These are phyloP conservation scores for Macaranga tanarius DNA, from an alignment of 441 rosid genomes.

Conservation along the genomic window DNA sequence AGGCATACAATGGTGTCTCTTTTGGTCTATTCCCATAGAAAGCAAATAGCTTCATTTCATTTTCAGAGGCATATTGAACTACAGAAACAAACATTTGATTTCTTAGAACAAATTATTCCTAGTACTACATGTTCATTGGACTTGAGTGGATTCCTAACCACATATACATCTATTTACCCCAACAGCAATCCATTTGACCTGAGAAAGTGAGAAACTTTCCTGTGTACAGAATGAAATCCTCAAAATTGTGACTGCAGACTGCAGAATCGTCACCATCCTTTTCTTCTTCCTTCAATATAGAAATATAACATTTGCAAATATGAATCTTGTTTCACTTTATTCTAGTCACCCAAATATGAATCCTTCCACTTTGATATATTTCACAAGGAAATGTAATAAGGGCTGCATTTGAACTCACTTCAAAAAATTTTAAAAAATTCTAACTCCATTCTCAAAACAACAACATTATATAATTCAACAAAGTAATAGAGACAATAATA, in stretches of 20 bases:
- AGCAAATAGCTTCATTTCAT: background rate
- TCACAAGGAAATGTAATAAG: background rate
- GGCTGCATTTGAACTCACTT: background rate
- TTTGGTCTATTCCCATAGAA: background rate
- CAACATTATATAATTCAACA: background rate
- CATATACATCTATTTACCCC: background rate
- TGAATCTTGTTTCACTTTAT: background rate
- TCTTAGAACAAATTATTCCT: background rate
- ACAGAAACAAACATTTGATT: background rate
- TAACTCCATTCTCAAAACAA: conserved; percentile 11
- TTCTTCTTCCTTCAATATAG: background rate
- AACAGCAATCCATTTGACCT: background rate
- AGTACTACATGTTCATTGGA: background rate
- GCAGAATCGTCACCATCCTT: background rate
- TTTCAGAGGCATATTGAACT: background rate
- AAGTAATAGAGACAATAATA: background rate
- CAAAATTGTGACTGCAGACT: background rate
- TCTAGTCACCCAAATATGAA: background rate
- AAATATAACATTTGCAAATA: background rate
- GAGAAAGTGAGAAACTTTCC: background rate
- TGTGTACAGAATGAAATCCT: background rate
- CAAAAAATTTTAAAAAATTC: conserved; percentile 1
- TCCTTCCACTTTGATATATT: background rate
- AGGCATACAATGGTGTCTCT: background rate
- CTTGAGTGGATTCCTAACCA: background rate